Evolutionary conservation across 2,329 filamentous ascomycete genomes (phyloP).

Genomic region (Amauroascus verrucosus): DNA sequence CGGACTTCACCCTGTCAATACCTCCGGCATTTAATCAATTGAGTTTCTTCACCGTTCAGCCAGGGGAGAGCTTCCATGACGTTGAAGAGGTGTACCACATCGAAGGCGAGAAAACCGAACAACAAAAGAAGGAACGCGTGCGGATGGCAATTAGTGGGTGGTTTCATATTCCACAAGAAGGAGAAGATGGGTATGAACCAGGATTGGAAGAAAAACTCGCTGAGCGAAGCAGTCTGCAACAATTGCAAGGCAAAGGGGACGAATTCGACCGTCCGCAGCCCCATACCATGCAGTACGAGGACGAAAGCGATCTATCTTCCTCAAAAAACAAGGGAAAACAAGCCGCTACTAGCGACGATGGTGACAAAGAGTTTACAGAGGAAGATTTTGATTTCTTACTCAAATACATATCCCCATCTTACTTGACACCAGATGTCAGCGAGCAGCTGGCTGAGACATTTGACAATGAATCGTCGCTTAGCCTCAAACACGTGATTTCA

Average conservation of each 20-base stretch:
- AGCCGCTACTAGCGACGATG: slow-evolving; percentile 27
- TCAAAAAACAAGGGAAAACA: slow-evolving; percentile 26
- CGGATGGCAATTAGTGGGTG: slow-evolving; percentile 98
- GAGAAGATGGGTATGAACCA: slow-evolving; percentile 81
- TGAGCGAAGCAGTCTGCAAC: slow-evolving; percentile 80
- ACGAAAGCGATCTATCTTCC: slow-evolving; percentile 15
- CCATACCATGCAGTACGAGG: slow-evolving; percentile 41
- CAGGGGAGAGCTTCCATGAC: slow-evolving; percentile 97
- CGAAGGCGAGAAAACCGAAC: slow-evolving; percentile 44
- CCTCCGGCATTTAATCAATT: slow-evolving; percentile 96
- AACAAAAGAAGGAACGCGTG: slow-evolving; percentile 53
- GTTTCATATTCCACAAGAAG: slow-evolving; percentile 95
- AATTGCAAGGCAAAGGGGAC: slow-evolving; percentile 83
- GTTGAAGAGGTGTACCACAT: slow-evolving; percentile 92
- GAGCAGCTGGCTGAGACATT: slow-evolving; percentile 74
- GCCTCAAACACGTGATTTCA: slow-evolving; percentile 66
- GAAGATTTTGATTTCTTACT: slow-evolving; percentile 80
- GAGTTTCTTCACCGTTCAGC: slow-evolving; percentile 95
- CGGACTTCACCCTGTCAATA: slow-evolving; percentile 70
- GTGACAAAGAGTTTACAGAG: slow-evolving; percentile 53
- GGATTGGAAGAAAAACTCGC: slow-evolving; percentile 82
- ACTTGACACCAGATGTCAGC: slow-evolving; percentile 82
- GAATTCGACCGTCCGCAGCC: slow-evolving; percentile 73
- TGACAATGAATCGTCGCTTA: slow-evolving; percentile 70
- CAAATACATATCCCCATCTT: slow-evolving; percentile 79